These are phyloP conservation scores for Globisporangium rhizosaccharum DNA, from an alignment of 352 stramenopile genomes.

Conservation along the genomic window DNA sequence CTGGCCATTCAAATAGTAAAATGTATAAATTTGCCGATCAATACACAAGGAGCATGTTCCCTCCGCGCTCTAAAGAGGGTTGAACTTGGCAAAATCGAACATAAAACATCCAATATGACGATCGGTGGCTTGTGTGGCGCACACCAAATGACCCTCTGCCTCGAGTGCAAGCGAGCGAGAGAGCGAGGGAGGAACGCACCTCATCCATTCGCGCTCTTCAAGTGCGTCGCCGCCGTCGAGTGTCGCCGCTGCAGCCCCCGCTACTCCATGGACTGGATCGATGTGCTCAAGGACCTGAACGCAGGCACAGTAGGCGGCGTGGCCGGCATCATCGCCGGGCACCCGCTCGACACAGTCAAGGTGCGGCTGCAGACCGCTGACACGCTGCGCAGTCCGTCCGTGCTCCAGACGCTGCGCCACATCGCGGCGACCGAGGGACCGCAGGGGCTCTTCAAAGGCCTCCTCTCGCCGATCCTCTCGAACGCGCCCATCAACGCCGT, in stretches of 20 bases:
- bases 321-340: conserved; percentile 67
- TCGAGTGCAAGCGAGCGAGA: neutral
- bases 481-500: conserved; percentile 86
- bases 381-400: conserved; percentile 21
- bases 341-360: conserved; percentile 86
- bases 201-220: neutral
- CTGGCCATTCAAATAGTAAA: no score
- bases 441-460: conserved; percentile 63
- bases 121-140: no score
- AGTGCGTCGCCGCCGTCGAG: neutral
- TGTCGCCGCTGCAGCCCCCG: neutral
- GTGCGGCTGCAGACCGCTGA: conserved; percentile 71
- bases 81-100: no score
- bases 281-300: conserved; percentile 80
- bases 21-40: no score
- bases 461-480: conserved; percentile 72
- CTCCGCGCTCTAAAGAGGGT: no score
- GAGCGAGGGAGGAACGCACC: neutral
- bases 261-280: conserved; percentile 47
- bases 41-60: no score
- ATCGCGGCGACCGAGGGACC: conserved; percentile 57
- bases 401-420: conserved; percentile 41
- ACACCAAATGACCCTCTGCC: no score
- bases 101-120: no score
- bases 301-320: conserved; percentile 77